These are phyloP conservation scores for Biscutella auriculata DNA, from an alignment of 441 rosid species.

Conservation along the genomic window DNA sequence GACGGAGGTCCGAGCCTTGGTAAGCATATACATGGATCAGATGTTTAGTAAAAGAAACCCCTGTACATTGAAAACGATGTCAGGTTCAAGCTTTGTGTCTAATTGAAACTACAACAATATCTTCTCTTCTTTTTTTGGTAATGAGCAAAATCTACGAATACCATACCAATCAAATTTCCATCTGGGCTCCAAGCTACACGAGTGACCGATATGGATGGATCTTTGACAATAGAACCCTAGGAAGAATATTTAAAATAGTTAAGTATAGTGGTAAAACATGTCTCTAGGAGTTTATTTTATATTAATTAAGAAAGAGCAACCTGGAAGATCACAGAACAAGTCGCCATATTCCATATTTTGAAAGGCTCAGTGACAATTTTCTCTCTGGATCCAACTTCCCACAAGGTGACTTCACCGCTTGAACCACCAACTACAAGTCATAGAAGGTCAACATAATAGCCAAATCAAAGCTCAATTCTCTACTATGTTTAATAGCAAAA, in stretches of 20 bases:
- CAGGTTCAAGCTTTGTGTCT: constrained; percentile 2
- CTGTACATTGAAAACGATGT: constrained; percentile 22
- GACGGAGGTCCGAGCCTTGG: constrained; percentile 40
- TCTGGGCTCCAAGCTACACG: constrained; percentile 28
- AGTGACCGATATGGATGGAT: constrained; percentile 17
- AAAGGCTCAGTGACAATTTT: constrained; percentile 37
- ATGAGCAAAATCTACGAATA: neutral
- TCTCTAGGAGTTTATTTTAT: neutral
- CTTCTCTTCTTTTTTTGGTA: neutral
- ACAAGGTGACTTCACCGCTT: constrained; percentile 42
- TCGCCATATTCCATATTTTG: constrained; percentile 47
- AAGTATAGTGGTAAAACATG: neutral
- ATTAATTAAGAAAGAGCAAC: constrained; percentile 14
- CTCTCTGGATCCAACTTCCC: constrained; percentile 53
- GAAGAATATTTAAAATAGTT: neutral
- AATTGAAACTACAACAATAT: neutral
- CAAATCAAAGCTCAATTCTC: constrained; percentile 2
- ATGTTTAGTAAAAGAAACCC: constrained; percentile 69
- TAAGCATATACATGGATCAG: constrained; percentile 58
- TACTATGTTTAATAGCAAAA: neutral
- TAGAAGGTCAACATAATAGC: neutral
- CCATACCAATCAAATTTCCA: constrained; percentile 25
- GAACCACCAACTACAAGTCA: constrained; percentile 40
- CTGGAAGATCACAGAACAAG: constrained; percentile 36
- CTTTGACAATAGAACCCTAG: constrained; percentile 21